These are phyloP conservation scores for Buxus sempervirens DNA, from an alignment of 164 flowering plant genomes.

Conservation along the genomic window DNA sequence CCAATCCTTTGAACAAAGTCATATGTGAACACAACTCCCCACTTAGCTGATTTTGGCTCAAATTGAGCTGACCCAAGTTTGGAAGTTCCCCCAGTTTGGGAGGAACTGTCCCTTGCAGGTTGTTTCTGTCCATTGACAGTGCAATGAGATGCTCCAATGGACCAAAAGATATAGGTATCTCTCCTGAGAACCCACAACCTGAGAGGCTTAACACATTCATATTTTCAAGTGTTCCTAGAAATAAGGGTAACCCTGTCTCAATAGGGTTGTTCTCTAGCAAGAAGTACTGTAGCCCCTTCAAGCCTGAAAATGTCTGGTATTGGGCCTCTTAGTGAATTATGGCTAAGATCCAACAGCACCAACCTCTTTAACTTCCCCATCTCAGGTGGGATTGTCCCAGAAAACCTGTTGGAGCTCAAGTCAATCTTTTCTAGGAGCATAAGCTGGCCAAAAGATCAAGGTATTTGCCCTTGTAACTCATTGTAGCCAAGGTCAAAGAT, in stretches of 20 bases:
- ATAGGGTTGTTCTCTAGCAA: slow-evolving; percentile 40
- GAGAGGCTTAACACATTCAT: slow-evolving; percentile 44
- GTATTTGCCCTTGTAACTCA: slow-evolving; percentile 29
- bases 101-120: slow-evolving; percentile 41
- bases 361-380: slow-evolving; percentile 36
- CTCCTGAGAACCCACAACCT: slow-evolving; percentile 38
- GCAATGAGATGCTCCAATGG: slow-evolving; percentile 33
- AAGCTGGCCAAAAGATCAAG: slow-evolving; percentile 37
- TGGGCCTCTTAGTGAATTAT: slow-evolving; percentile 41
- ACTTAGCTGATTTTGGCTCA: slow-evolving; percentile 41
- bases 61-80: slow-evolving; percentile 33
- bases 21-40: slow-evolving; percentile 35
- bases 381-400: slow-evolving; percentile 32
- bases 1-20: slow-evolving; percentile 43
- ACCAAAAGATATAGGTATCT: slow-evolving; percentile 26
- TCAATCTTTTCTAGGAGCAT: slow-evolving; percentile 42
- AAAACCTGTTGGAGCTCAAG: slow-evolving; percentile 36
- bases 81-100: slow-evolving; percentile 32
- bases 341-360: slow-evolving; percentile 44
- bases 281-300: slow-evolving; percentile 38
- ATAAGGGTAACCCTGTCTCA: slow-evolving; percentile 32
- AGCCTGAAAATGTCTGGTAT: slow-evolving; percentile 40
- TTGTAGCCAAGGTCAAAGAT: slow-evolving; percentile 50
- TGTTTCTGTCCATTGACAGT: slow-evolving; percentile 42
- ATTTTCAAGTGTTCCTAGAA: slow-evolving; percentile 25